Evolutionary conservation across 805 yeast species (phyloP).

Genomic region (Saturnispora ahearnii): DNA sequence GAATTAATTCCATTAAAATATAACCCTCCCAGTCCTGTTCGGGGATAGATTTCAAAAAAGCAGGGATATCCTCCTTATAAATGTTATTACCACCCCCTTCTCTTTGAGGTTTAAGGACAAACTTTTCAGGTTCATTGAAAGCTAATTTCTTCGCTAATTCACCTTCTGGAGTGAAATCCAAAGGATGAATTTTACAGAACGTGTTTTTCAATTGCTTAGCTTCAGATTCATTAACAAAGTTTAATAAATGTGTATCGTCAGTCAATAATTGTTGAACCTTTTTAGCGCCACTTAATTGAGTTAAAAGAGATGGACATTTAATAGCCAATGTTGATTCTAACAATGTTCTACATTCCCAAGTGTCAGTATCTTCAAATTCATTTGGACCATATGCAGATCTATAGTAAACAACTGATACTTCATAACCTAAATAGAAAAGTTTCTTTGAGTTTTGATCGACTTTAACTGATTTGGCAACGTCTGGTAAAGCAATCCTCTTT

Average conservation of each 20-base stretch:
- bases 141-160: slow-evolving; percentile 56
- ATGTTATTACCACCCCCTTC: slow-evolving; percentile 98
- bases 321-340: slow-evolving; percentile 74
- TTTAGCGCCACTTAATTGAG: slow-evolving; percentile 89
- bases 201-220: slow-evolving; percentile 36
- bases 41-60: slow-evolving; percentile 48
- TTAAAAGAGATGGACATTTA: slow-evolving; percentile 82
- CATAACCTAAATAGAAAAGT: slow-evolving; percentile 48
- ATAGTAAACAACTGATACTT: slow-evolving; percentile 81
- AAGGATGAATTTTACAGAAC: slow-evolving; percentile 80
- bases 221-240: slow-evolving; percentile 27
- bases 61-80: slow-evolving; percentile 79
- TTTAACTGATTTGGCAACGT: slow-evolving; percentile 38
- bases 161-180: slow-evolving; percentile 65
- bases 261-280: slow-evolving; percentile 89
- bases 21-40: slow-evolving; percentile 81
- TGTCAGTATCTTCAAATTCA: slow-evolving; percentile 56
- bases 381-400: slow-evolving; percentile 83
- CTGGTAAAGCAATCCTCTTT: slow-evolving; percentile 57
- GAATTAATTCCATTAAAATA: slow-evolving; percentile 87
- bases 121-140: slow-evolving; percentile 54
- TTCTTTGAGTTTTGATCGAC: slow-evolving; percentile 37
- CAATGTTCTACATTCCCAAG: slow-evolving; percentile 70
- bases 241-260: slow-evolving; percentile 35
- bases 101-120: slow-evolving; percentile 92